Conservation (phyloP, 805 yeast genomes). For the Yamadazyma insecticola region DNA sequence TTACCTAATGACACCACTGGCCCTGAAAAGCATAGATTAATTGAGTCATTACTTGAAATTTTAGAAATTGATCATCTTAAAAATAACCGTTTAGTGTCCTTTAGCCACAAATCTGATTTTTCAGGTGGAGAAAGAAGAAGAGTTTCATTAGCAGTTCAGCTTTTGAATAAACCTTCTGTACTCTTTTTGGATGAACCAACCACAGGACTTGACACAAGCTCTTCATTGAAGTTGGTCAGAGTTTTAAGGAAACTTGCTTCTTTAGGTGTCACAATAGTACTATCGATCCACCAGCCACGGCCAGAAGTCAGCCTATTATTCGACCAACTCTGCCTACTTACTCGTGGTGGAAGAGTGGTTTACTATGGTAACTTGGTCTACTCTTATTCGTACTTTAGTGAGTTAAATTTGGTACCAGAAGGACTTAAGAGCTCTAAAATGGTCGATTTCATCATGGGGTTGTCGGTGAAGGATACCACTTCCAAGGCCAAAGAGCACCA, state of each 20-base stretch:
- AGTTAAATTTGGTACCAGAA: slow-evolving; percentile 11
- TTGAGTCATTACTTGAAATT: slow-evolving; percentile 42
- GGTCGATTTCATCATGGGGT: slow-evolving; percentile 31
- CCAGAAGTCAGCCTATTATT: slow-evolving; percentile 67
- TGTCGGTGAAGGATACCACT: slow-evolving; percentile 32
- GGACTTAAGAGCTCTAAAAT: slow-evolving; percentile 10
- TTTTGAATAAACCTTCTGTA: slow-evolving; percentile 19
- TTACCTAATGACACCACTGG: slow-evolving; percentile 45
- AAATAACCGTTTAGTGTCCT: slow-evolving; percentile 1
- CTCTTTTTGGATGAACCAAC: slow-evolving; percentile 60
- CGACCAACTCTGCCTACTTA: slow-evolving; percentile 63
- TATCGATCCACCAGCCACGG: slow-evolving; percentile 83
- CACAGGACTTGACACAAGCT: slow-evolving; percentile 53
- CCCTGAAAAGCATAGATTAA: slow-evolving; percentile 43
- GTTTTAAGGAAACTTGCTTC: slow-evolving; percentile 49
- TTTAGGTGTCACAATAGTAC: slow-evolving; percentile 66
- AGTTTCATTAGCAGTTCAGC: slow-evolving; percentile 17
- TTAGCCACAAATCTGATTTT: slow-evolving; percentile 16
- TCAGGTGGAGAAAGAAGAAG: slow-evolving; percentile 21
- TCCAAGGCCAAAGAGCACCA: slow-evolving; percentile 19
- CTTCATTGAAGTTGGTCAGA: slow-evolving; percentile 52
- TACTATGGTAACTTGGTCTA: slow-evolving; percentile 42
- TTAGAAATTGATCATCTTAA: slow-evolving; percentile 2
- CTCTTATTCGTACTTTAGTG: slow-evolving; percentile 46
- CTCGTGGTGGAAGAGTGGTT: slow-evolving; percentile 50